Evolutionary conservation across 148 eudicot species (phyloP).

Genomic region (Silene latifolia): DNA sequence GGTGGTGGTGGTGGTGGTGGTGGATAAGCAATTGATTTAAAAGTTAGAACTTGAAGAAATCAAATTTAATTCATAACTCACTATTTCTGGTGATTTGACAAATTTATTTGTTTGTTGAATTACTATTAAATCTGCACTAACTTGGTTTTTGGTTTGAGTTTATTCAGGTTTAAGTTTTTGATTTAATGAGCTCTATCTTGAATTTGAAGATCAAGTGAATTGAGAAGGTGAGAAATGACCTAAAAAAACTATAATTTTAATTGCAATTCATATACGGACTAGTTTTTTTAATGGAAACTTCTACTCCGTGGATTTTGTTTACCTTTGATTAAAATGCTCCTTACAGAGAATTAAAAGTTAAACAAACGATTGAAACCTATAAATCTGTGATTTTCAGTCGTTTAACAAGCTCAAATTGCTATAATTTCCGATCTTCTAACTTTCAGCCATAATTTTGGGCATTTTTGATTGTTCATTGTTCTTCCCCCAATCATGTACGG

Average conservation of each 20-base stretch:
- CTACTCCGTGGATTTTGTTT: too few species aligned
- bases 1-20: neutral
- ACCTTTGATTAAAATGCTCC: too few species aligned
- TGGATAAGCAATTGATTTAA: neutral
- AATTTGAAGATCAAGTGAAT: conserved; percentile 15
- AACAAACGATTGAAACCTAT: neutral
- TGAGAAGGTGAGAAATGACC: neutral
- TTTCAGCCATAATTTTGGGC: neutral
- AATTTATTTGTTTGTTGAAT: neutral
- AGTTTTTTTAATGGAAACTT: too few species aligned
- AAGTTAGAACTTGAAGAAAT: neutral
- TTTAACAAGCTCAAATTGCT: neutral
- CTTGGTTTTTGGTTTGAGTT: neutral
- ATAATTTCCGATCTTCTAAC: neutral
- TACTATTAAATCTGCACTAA: neutral
- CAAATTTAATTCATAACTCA: neutral
- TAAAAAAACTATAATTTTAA: too few species aligned
- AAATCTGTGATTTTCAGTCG: neutral
- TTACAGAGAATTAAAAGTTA: too few species aligned
- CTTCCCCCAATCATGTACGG: neutral
- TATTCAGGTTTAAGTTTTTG: neutral
- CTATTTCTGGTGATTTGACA: neutral
- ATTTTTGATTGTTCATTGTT: neutral
- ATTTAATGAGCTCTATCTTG: neutral
- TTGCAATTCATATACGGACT: too few species aligned